These are phyloP conservation scores for Corylus americana DNA, from an alignment of 306 rosid species.

Conservation along the genomic window DNA sequence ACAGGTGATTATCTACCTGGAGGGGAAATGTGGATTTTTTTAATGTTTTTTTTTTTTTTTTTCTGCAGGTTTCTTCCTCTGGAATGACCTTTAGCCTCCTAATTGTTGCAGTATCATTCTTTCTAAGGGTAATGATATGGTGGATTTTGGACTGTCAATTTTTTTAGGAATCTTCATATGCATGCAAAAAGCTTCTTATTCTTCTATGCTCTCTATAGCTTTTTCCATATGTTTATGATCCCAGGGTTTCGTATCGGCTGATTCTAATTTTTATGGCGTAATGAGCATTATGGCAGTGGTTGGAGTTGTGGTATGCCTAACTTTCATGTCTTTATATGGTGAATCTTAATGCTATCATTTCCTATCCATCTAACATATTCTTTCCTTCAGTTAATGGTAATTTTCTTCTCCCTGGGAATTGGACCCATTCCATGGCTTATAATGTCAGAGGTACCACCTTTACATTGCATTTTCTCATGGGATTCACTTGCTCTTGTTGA, in stretches of 20 bases:
- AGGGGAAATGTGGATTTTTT: conserved; percentile 11
- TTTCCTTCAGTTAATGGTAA: conserved; percentile 74
- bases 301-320: conserved; percentile 86
- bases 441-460: conserved; percentile 89
- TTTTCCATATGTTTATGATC: conserved; percentile 13
- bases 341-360: conserved; percentile 21
- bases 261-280: conserved; percentile 47
- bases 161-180: not conserved
- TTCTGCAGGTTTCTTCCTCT: conserved; percentile 72
- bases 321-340: conserved; percentile 1
- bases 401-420: conserved; percentile 78
- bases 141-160: not conserved
- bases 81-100: conserved; percentile 81
- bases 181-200: conserved; percentile 2
- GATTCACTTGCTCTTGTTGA: not conserved
- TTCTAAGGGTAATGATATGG: conserved; percentile 54
- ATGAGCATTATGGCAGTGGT: conserved; percentile 60
- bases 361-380: conserved; percentile 22
- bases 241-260: conserved; percentile 48
- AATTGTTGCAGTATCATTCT: conserved; percentile 73
- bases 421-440: conserved; percentile 99
- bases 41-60: not conserved
- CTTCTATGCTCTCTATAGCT: conserved; percentile 8
- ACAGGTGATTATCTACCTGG: conserved; percentile 18
- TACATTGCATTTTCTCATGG: not conserved